Conservation (phyloP, 805 yeast species). For the Nematodospora valgi region DNA sequence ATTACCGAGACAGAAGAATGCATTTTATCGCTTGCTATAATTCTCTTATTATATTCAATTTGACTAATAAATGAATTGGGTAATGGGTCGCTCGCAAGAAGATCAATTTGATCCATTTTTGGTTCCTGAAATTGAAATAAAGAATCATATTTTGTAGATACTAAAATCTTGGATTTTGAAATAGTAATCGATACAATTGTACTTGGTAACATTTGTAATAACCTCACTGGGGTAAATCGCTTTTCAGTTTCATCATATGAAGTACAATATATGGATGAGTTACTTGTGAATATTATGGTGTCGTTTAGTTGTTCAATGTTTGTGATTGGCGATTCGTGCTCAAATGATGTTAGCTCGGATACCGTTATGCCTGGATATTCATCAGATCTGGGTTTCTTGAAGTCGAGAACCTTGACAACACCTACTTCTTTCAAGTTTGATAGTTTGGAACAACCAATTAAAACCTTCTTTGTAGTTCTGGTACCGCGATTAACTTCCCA, state of each 20-base stretch:
- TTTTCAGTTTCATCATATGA: slow-evolving; percentile 30
- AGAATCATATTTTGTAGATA: slow-evolving; percentile 36
- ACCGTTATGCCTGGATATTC: slow-evolving; percentile 14
- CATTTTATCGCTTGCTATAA: slow-evolving; percentile 33
- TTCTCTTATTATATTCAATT: slow-evolving; percentile 16
- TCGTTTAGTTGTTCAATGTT: slow-evolving; percentile 32
- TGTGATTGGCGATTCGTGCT: slow-evolving; percentile 29
- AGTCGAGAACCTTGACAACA: slow-evolving; percentile 33
- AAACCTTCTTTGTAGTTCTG: slow-evolving; percentile 29
- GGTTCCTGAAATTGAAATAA: slow-evolving; percentile 23
- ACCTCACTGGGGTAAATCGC: slow-evolving; percentile 24
- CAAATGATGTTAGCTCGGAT: slow-evolving; percentile 30
- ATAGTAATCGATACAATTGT: slow-evolving; percentile 24
- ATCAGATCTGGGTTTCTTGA: slow-evolving; percentile 15
- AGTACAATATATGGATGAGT: slow-evolving; percentile 26
- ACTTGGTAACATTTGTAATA: slow-evolving; percentile 26
- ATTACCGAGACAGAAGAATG: slow-evolving; percentile 30
- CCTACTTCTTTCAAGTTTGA: slow-evolving; percentile 18
- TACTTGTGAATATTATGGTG: slow-evolving; percentile 31
- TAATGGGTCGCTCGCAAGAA: slow-evolving; percentile 26
- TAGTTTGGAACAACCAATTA: slow-evolving; percentile 24
- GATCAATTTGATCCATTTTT: slow-evolving; percentile 7
- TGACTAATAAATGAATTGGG: slow-evolving; percentile 33
- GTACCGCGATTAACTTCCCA: slow-evolving; percentile 34
- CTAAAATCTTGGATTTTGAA: slow-evolving; percentile 15